phyloP scores from a whole-genome alignment of 306 rosid genomes.

The Acmispon strigosus region DNA sequence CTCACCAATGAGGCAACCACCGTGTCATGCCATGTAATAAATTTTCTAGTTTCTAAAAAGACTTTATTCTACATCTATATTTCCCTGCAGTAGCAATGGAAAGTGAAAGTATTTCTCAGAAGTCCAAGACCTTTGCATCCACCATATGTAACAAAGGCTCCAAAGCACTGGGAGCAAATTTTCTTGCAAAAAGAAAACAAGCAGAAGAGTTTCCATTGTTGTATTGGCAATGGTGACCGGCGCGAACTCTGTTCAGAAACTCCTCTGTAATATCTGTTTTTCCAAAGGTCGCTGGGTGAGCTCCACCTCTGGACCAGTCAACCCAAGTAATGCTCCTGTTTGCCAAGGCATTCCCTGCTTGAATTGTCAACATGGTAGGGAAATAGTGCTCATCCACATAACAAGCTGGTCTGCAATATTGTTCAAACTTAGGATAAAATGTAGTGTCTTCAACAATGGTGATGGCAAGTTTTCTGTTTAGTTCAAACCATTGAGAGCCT shows the following conservation, averaged over 20 bases:
- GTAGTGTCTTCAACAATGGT: slow-evolving; percentile 52
- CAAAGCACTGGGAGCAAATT: slow-evolving; percentile 86
- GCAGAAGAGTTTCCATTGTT: slow-evolving; percentile 41
- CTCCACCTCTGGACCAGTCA: slow-evolving; percentile 97
- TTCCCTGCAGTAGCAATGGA: background rate
- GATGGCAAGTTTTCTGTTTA: slow-evolving; percentile 70
- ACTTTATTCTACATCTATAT: slow-evolving; percentile 7
- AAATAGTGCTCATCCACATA: slow-evolving; percentile 95
- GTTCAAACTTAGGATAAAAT: slow-evolving; percentile 52
- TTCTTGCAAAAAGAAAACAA: slow-evolving; percentile 80
- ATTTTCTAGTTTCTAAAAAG: background rate
- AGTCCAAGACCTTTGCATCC: slow-evolving; percentile 52
- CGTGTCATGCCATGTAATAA: slow-evolving; percentile 3
- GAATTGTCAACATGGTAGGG: slow-evolving; percentile 83
- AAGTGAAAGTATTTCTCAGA: slow-evolving; percentile 24
- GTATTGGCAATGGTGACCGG: slow-evolving; percentile 46
- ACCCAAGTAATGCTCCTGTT: slow-evolving; percentile 95
- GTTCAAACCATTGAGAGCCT: slow-evolving; percentile 95
- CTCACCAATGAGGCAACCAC: background rate
- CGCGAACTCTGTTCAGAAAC: slow-evolving; percentile 38
- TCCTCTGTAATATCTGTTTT: slow-evolving; percentile 44
- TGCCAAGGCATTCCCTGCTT: slow-evolving; percentile 46
- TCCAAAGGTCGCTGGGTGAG: slow-evolving; percentile 94
- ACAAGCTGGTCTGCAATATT: slow-evolving; percentile 74
- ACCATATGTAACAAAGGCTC: slow-evolving; percentile 60